Conservation (phyloP, 2,329 filamentous ascomycete genomes). For the Aspergillus luchuensis region DNA sequence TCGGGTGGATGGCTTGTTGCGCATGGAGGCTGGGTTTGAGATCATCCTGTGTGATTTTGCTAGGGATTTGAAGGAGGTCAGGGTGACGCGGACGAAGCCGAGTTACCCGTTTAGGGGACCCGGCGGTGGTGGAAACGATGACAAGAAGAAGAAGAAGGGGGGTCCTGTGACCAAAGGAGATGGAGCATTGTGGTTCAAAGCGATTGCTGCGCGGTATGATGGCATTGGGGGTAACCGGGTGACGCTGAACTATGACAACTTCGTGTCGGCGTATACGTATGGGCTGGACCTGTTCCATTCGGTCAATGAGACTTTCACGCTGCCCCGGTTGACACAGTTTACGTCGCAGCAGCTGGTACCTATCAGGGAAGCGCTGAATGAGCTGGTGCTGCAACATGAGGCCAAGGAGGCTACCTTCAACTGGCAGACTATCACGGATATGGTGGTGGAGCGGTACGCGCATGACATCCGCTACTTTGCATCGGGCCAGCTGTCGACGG, state of each 20-base stretch:
- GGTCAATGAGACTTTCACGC: conserved; percentile 31
- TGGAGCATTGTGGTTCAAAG: conserved; percentile 20
- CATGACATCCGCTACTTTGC: conserved; percentile 51
- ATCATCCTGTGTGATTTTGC: conserved; percentile 68
- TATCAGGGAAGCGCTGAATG: conserved; percentile 49
- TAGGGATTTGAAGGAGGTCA: conserved; percentile 40
- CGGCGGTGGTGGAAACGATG: neutral
- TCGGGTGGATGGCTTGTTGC: conserved; percentile 63
- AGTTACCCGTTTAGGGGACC: neutral
- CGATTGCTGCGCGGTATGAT: conserved; percentile 34
- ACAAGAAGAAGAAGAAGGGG: neutral
- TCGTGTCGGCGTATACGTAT: conserved; percentile 52
- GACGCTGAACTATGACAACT: conserved; percentile 50
- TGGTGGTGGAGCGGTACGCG: conserved; percentile 65
- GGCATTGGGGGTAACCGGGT: conserved; percentile 45
- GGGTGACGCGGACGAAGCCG: conserved; percentile 33
- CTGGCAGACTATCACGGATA: conserved; percentile 70
- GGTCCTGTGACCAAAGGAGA: neutral
- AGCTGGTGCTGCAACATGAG: conserved; percentile 42
- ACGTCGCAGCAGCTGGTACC: conserved; percentile 34
- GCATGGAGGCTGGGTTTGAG: conserved; percentile 72
- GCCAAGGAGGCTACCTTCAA: conserved; percentile 44
- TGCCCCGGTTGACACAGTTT: conserved; percentile 44
- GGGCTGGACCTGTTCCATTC: conserved; percentile 44
- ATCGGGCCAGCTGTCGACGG: conserved; percentile 28